These are phyloP conservation scores for Echites panduratus DNA, from an alignment of 257 asterid genomes.

Conservation along the genomic window DNA sequence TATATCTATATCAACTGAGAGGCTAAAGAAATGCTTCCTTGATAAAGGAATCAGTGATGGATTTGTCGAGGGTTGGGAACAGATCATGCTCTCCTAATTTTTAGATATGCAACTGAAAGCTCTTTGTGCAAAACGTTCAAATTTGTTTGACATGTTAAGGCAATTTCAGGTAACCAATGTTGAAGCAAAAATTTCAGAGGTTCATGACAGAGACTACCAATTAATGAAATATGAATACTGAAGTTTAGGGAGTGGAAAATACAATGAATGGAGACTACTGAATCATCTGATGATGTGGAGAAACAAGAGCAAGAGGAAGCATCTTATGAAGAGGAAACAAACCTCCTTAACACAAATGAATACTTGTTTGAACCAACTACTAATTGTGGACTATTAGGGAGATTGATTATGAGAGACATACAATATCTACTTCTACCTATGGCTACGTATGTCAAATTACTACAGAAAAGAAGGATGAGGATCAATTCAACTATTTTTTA, in stretches of 20 bases:
- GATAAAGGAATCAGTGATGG: conserved; percentile 71
- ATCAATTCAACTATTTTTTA: too few species aligned
- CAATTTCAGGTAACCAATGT: conserved; percentile 77
- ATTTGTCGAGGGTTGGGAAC: conserved; percentile 80
- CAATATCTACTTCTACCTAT: too few species aligned
- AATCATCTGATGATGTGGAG: conserved; percentile 89
- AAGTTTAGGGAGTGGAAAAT: conserved; percentile 54
- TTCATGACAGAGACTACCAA: conserved; percentile 66
- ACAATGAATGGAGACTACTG: conserved; percentile 90
- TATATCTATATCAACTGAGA: conserved; percentile 70
- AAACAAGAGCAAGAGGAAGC: conserved; percentile 86
- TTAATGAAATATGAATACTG: conserved; percentile 56
- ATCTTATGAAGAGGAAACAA: conserved; percentile 77
- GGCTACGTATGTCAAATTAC: too few species aligned
- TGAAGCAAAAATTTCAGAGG: conserved; percentile 67
- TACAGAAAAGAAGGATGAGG: too few species aligned
- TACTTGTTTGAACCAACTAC: conserved; percentile 41
- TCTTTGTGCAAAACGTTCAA: conserved; percentile 72
- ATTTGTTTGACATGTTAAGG: conserved; percentile 68
- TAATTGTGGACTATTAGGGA: conserved; percentile 30
- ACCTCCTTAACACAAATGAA: conserved; percentile 64
- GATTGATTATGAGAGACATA: too few species aligned
- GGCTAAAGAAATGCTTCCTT: conserved; percentile 66
- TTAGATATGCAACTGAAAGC: conserved; percentile 58
- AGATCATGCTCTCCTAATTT: conserved; percentile 80